phyloP scores from a whole-genome alignment of 75 land plant species.

The Cryptomeria japonica region DNA sequence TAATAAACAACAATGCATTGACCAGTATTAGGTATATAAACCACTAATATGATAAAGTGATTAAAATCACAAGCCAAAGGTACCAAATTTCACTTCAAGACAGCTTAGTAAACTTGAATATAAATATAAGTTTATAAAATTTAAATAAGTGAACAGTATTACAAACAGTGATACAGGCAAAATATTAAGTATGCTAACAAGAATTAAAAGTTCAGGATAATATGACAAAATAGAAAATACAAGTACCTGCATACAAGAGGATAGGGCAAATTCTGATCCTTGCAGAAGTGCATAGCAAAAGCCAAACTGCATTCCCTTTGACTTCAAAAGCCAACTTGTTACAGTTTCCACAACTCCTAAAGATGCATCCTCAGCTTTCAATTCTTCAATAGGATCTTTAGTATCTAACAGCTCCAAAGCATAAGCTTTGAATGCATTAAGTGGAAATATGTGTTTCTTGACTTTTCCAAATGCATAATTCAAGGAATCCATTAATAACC shows the following conservation, averaged over 20 bases:
- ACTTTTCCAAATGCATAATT: constrained; percentile 49
- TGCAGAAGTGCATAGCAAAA: constrained; percentile 73
- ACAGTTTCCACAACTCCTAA: constrained; percentile 48
- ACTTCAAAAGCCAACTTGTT: constrained; percentile 53
- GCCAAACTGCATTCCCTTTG: constrained; percentile 76
- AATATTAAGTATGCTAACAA: background rate
- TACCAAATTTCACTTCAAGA: background rate
- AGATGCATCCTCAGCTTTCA: constrained; percentile 33
- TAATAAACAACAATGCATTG: background rate
- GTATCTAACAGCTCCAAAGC: constrained; percentile 25
- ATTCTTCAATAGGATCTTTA: constrained; percentile 29
- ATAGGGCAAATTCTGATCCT: constrained; percentile 66
- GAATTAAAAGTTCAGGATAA: background rate
- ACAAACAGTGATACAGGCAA: background rate
- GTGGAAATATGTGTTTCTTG: constrained; percentile 51
- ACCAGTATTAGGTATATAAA: too few relatives aligned
- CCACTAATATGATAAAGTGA: background rate
- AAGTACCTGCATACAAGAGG: constrained; percentile 76
- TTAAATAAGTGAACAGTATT: background rate
- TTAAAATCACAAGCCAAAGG: background rate
- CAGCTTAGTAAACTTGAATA: background rate
- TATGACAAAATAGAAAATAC: background rate
- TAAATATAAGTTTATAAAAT: too few relatives aligned
- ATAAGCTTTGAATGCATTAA: constrained; percentile 38
- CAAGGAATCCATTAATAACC: constrained; percentile 72